Evolutionary conservation across 805 yeast genomes (phyloP).

Genomic region (Clavispora asparagi): DNA sequence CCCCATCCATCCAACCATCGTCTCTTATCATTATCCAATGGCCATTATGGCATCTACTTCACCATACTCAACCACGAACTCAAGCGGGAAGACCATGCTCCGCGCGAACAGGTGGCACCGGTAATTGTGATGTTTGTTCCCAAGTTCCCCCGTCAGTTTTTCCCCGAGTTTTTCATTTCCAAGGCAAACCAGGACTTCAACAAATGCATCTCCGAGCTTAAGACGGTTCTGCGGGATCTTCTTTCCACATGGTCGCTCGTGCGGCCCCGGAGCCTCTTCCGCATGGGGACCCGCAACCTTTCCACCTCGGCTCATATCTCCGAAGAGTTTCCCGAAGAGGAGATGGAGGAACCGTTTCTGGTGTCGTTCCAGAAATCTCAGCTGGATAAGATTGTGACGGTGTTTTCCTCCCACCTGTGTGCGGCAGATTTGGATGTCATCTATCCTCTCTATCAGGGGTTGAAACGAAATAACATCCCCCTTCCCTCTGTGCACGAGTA

Average conservation of each 20-base stretch:
- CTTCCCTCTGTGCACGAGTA: constrained; percentile 52
- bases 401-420: constrained; percentile 10
- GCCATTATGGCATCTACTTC: constrained; percentile 42
- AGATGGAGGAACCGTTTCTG: constrained; percentile 13
- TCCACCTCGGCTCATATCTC: constrained; percentile 3
- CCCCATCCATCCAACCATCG: constrained; percentile 22
- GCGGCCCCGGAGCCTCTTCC: constrained; percentile 5
- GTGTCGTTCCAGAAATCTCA: constrained; percentile 17
- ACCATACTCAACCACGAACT: constrained; percentile 34
- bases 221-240: constrained; percentile 16
- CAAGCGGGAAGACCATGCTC: constrained; percentile 13
- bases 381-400: constrained; percentile 14
- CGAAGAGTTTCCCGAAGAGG: constrained; percentile 1
- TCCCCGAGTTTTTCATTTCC: constrained; percentile 25
- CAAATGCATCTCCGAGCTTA: constrained; percentile 22
- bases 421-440: constrained; percentile 27
- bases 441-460: constrained; percentile 38
- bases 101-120: constrained; percentile 2
- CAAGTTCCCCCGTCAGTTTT: neutral
- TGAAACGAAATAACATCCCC: constrained; percentile 29
- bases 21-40: constrained; percentile 26
- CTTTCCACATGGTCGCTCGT: constrained; percentile 19
- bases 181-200: constrained; percentile 25
- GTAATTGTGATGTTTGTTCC: constrained; percentile 7
- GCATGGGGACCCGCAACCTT: constrained; percentile 6